These are phyloP conservation scores for Candida tallmaniae DNA, from an alignment of 805 yeast genomes.

Conservation along the genomic window DNA sequence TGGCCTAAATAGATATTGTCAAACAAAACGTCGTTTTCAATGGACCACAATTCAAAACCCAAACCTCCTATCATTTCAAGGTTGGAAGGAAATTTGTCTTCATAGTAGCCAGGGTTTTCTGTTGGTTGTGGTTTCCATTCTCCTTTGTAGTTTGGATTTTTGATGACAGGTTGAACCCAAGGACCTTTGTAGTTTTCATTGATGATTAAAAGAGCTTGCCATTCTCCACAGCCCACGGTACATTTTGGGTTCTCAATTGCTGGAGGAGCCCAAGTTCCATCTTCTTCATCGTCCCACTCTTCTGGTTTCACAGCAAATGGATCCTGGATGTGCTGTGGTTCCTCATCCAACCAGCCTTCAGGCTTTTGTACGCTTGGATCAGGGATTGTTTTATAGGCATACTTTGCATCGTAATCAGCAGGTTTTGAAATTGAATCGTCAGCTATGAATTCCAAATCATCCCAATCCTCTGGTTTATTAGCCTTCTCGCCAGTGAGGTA, in stretches of 20 bases:
- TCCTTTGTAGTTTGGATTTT: slow-evolving; percentile 77
- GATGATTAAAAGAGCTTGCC: slow-evolving; percentile 62
- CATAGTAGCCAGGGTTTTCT: slow-evolving; percentile 66
- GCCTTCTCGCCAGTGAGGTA: slow-evolving; percentile 55
- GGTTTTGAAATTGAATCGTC: slow-evolving; percentile 68
- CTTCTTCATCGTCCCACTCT: slow-evolving; percentile 87
- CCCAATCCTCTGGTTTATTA: slow-evolving; percentile 78
- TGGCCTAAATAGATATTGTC: slow-evolving; percentile 86
- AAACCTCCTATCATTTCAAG: slow-evolving; percentile 70
- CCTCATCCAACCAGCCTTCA: slow-evolving; percentile 72
- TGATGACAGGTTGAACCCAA: slow-evolving; percentile 66
- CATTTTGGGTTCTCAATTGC: slow-evolving; percentile 72
- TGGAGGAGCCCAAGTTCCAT: slow-evolving; percentile 81
- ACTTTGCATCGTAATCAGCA: slow-evolving; percentile 77
- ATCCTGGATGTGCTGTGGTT: slow-evolving; percentile 55
- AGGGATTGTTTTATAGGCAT: slow-evolving; percentile 51
- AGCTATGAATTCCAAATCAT: slow-evolving; percentile 57
- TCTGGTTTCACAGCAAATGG: slow-evolving; percentile 65
- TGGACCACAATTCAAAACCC: slow-evolving; percentile 89
- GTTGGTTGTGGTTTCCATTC: slow-evolving; percentile 67
- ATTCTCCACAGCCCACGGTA: slow-evolving; percentile 73
- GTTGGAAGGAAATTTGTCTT: slow-evolving; percentile 54
- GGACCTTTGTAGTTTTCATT: slow-evolving; percentile 75
- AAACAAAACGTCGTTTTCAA: slow-evolving; percentile 69
- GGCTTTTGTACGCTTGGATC: slow-evolving; percentile 72